phyloP scores from a whole-genome alignment of 208 protist genomes.

The Porcisia hertigi region DNA sequence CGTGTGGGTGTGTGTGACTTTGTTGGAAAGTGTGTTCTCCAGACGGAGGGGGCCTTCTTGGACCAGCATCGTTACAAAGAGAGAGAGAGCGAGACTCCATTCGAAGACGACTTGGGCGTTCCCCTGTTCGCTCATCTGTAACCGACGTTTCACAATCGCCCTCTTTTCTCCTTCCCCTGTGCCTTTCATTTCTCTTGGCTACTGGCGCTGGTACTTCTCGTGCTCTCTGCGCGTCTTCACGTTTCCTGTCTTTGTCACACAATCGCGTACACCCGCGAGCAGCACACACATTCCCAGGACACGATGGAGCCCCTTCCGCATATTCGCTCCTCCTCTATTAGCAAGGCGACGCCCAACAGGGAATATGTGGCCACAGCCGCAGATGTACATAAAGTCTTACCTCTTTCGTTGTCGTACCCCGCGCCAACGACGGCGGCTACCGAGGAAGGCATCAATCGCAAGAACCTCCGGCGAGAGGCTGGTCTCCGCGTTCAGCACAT shows the following conservation, averaged over 20 bases:
- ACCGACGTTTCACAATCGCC: background rate
- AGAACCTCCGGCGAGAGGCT: conserved; percentile 30
- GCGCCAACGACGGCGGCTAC: conserved; percentile 1
- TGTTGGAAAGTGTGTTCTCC: background rate
- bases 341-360: background rate
- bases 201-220: background rate
- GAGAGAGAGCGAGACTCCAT: no score
- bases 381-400: background rate
- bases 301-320: conserved; percentile 8
- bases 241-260: background rate
- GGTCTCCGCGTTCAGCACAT: conserved; percentile 26
- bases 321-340: background rate
- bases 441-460: conserved; percentile 26
- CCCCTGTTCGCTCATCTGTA: no score
- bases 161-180: background rate
- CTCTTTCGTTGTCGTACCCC: background rate
- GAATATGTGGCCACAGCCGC: background rate
- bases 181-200: background rate
- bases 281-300: background rate
- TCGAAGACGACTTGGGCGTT: no score
- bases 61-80: background rate
- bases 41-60: background rate
- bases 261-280: background rate
- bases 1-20: background rate
- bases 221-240: no score